Evolutionary conservation across 2,329 filamentous ascomycete genomes (phyloP), one percentile per base, ranked within the genome.

Genomic region (Microcyclospora pomicola): DNA sequence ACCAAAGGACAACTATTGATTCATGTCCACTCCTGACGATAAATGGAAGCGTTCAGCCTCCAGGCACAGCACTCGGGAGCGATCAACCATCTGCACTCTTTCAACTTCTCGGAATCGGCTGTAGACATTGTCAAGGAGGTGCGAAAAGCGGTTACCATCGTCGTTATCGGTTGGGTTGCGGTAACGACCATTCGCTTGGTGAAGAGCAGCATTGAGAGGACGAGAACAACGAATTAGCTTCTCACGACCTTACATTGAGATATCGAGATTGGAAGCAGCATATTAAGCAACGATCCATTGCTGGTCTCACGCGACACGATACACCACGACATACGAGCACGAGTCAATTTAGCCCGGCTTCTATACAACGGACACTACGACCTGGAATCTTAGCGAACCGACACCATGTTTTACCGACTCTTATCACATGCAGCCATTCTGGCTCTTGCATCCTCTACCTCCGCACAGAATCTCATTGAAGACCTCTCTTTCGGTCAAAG

Each of bases 401-500:
- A 19, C 34, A 15, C 35, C 19, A 24, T 24, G 19, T 24, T 24
- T 7, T 24, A 5, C 19, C 19, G 19, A 24, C 7, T 24, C 19
- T 24, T 24, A 24, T 24, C 19, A 7, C 19, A 24, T 24, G 19
- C 19, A 7, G 19, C 19, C 19, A 24, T 24, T 24, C 19, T 24
- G 19, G 19, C 55, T 24, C 40, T 51, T 34, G 41, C 46, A 14
- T 42, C 42, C 24, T 39, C 50, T 5, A 48, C 48, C 14, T 46
- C 50, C 10, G 50, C 53, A 4, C 47, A 51, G 15, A 43, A 47
- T 34, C 42, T 52, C 12, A 41, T 58, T 27, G 53, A 57, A 31
- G 38, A 42, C 13, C 41, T 85, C 35, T 87, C 82, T 58, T 92
- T 92, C 58, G 85, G 85, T 29, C 73, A 82, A 54, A 68, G 70